A percentile compares a stretch with the other conserved stretches of the same genome.
Evolutionary conservation across 225 moss, liverwort and hornwort genomes (phyloP).

Genomic region (Bryoerythrophyllum caledonicum): DNA sequence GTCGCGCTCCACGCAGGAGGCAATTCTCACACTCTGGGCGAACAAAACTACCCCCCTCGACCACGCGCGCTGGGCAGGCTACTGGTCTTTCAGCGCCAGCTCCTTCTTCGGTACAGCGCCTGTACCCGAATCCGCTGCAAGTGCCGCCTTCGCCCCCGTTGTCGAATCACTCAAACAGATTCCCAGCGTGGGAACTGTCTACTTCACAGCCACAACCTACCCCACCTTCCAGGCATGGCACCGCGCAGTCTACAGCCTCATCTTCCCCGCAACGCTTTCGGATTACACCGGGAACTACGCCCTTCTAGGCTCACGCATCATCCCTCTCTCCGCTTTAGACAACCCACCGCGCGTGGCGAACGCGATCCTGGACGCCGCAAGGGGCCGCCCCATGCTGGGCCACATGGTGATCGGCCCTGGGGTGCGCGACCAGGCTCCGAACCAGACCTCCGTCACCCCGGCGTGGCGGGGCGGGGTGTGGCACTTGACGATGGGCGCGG

Average conservation of each 20-base stretch:
- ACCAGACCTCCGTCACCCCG: not conserved
- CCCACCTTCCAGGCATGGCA: not conserved
- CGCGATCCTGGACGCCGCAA: not conserved
- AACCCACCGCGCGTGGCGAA: not conserved
- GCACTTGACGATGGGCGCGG: not conserved
- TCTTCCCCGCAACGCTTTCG: not conserved
- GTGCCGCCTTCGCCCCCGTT: not conserved
- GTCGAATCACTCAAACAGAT: not conserved
- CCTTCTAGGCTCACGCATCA: not conserved
- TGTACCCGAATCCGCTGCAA: not conserved
- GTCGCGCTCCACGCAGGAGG: conserved; percentile 20
- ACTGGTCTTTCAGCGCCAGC: conserved; percentile 24
- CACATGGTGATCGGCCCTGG: not conserved
- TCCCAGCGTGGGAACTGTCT: not conserved
- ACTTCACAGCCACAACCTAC: not conserved
- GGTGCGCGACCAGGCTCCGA: not conserved
- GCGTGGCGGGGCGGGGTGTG: not conserved
- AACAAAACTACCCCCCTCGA: conserved; percentile 18
- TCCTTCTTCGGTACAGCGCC: conserved; percentile 23
- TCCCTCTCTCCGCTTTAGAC: not conserved
- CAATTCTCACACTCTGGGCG: conserved; percentile 28
- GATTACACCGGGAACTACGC: not conserved
- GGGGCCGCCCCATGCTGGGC: not conserved
- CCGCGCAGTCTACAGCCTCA: not conserved
- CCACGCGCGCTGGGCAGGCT: conserved; percentile 30